Conservation (phyloP, 306 rosid species). For the Cotoneaster glaucophyllus region DNA sequence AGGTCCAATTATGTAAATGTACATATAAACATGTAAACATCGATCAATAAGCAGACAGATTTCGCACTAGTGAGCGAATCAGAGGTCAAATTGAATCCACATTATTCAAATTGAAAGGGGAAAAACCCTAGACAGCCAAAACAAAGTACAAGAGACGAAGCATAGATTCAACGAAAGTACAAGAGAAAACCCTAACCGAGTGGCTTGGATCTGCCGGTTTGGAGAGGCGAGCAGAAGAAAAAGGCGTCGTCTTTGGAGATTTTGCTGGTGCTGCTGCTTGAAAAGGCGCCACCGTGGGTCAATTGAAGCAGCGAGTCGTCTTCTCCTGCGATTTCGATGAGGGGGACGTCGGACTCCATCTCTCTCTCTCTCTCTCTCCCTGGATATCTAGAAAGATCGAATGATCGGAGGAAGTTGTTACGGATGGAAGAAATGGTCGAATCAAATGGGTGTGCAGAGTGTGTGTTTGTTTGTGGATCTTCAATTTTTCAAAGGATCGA, state of each 20-base stretch:
- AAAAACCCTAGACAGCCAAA: background rate
- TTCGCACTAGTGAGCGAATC: background rate
- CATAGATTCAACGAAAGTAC: background rate
- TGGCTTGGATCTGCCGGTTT: slow-evolving; percentile 38
- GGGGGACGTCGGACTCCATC: slow-evolving; percentile 62
- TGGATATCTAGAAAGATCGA: slow-evolving; percentile 3
- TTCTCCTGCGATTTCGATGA: slow-evolving; percentile 62
- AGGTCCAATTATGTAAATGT: background rate
- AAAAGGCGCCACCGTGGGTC: slow-evolving; percentile 14
- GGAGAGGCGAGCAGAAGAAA: slow-evolving; percentile 74
- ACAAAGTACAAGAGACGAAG: background rate
- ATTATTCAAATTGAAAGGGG: background rate
- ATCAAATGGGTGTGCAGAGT: background rate
- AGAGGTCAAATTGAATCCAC: background rate
- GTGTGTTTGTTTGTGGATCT: background rate
- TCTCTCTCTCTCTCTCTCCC: background rate
- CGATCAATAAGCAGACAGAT: background rate
- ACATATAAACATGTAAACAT: background rate
- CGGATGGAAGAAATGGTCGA: background rate
- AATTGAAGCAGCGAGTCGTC: slow-evolving; percentile 60
- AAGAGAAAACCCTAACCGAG: slow-evolving; percentile 47
- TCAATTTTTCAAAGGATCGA: background rate
- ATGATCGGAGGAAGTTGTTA: background rate
- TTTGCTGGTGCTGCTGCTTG: background rate
- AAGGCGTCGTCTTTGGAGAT: background rate